phyloP scores from a whole-genome alignment of 345 rosid species.

The Adansonia digitata region DNA sequence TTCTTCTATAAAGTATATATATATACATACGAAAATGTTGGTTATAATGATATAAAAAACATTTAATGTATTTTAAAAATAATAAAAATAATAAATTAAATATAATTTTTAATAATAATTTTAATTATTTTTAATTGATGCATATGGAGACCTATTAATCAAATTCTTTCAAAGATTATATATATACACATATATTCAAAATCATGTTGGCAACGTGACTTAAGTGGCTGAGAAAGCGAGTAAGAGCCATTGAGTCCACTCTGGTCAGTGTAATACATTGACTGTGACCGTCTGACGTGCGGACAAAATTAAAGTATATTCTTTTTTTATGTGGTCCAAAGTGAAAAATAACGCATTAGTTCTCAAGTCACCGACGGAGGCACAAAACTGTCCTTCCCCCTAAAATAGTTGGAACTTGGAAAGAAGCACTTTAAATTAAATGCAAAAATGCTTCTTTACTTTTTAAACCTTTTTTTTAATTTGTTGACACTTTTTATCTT shows the following conservation, averaged over 20 bases:
- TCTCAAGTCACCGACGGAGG: neutral
- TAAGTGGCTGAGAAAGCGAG: neutral
- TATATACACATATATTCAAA: too few species aligned
- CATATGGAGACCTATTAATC: neutral
- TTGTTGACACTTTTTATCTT: neutral
- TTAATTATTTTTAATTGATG: too few species aligned
- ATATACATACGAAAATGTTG: too few species aligned
- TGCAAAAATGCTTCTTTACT: neutral
- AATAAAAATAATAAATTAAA: too few species aligned
- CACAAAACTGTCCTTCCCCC: neutral
- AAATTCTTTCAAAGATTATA: too few species aligned
- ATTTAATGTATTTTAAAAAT: too few species aligned
- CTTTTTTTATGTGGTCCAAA: neutral
- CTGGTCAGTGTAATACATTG: slow-evolving; percentile 3
- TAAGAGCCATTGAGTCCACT: neutral
- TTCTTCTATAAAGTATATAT: too few species aligned
- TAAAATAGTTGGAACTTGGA: neutral
- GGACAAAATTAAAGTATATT: slow-evolving; percentile 5
- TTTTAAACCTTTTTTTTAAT: neutral
- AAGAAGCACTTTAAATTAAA: neutral
- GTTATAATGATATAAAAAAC: too few species aligned
- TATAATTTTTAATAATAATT: too few species aligned
- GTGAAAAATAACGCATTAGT: neutral
- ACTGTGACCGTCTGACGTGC: neutral
- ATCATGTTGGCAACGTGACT: too few species aligned